These are phyloP conservation scores for Hortaea werneckii DNA, from an alignment of 2,329 filamentous ascomycete species.

Conservation along the genomic window DNA sequence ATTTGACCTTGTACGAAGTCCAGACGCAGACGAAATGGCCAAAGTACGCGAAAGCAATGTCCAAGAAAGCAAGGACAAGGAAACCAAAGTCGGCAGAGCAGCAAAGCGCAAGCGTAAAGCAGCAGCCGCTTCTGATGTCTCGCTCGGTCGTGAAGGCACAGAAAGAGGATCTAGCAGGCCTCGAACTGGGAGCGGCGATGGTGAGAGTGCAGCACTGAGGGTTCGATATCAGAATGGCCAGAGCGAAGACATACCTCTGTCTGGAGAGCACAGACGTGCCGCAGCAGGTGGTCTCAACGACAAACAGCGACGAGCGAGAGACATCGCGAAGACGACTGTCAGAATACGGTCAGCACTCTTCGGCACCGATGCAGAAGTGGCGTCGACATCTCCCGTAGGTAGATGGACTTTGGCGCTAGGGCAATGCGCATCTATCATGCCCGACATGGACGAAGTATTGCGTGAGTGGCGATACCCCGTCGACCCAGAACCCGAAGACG, in stretches of 20 bases:
- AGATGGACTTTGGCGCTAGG: conserved; percentile 22
- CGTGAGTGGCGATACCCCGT: conserved; percentile 48
- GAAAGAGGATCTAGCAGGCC: conserved; percentile 39
- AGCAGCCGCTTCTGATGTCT: not conserved
- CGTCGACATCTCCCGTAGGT: conserved; percentile 17
- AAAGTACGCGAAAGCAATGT: conserved; percentile 10
- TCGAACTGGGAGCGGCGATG: conserved; percentile 31
- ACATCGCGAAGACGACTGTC: conserved; percentile 46
- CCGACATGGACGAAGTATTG: conserved; percentile 47
- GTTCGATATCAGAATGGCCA: conserved; percentile 52
- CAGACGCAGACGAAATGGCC: conserved; percentile 36
- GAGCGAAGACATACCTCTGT: conserved; percentile 43
- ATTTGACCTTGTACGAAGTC: conserved; percentile 52
- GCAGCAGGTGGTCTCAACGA: conserved; percentile 35
- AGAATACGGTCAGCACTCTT: conserved; percentile 48
- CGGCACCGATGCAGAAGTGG: conserved; percentile 26
- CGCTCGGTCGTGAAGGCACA: conserved; percentile 22
- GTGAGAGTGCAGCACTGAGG: conserved; percentile 39
- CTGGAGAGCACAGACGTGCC: not conserved
- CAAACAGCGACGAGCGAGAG: conserved; percentile 43
- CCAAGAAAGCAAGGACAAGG: conserved; percentile 11
- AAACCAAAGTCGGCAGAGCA: conserved; percentile 11
- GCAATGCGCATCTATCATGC: conserved; percentile 34
- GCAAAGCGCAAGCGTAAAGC: conserved; percentile 2
- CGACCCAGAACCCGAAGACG: conserved; percentile 42